phyloP scores from a whole-genome alignment of 345 rosid genomes.

The Salix koriyanagi region DNA sequence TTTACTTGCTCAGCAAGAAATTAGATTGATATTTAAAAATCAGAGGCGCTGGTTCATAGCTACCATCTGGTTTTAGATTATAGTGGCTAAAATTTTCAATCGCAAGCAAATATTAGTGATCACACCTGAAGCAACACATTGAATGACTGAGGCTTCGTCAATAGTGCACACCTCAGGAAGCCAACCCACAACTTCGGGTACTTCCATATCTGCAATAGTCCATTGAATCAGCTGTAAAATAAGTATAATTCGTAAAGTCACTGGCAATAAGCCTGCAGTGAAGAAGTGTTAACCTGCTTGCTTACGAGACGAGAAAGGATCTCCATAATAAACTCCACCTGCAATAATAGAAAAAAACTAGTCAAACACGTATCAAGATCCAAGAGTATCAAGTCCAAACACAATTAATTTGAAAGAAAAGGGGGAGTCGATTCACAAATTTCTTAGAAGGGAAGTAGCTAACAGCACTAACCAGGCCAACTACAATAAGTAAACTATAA shows the following conservation, averaged over 20 bases:
- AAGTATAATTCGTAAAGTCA: conserved; percentile 5
- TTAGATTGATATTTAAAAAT: neutral
- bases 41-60: neutral
- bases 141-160: conserved; percentile 88
- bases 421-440: too few species aligned
- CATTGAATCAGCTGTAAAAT: conserved; percentile 11
- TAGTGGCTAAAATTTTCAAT: neutral
- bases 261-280: neutral
- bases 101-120: neutral
- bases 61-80: neutral
- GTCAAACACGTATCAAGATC: conserved; percentile 5
- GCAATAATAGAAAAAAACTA: conserved; percentile 15
- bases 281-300: conserved; percentile 66
- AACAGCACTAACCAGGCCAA: neutral
- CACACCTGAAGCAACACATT: conserved; percentile 86
- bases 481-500: too few species aligned
- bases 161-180: conserved; percentile 80
- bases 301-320: conserved; percentile 91
- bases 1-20: neutral
- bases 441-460: neutral
- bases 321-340: conserved; percentile 92
- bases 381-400: neutral
- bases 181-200: conserved; percentile 98
- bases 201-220: conserved; percentile 82
- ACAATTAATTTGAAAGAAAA: neutral